These are phyloP conservation scores for Nicotiana noctiflora DNA, from an alignment of 257 asterid species.

Conservation along the genomic window DNA sequence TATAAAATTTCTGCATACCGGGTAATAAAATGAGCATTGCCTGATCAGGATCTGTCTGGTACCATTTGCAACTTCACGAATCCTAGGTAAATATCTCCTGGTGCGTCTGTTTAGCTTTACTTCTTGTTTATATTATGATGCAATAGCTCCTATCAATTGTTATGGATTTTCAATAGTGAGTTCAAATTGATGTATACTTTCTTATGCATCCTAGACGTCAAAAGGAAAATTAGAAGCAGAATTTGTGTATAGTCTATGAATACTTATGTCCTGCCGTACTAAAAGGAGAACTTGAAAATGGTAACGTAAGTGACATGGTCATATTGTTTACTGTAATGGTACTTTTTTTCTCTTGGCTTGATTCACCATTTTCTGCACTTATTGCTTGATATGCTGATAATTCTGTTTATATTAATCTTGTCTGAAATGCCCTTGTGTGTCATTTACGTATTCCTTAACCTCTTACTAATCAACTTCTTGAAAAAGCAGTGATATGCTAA, in stretches of 20 bases:
- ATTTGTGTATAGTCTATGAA: background rate
- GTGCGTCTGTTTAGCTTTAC: background rate
- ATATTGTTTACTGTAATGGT: background rate
- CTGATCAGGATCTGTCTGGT: background rate
- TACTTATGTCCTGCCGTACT: background rate
- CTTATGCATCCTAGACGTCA: background rate
- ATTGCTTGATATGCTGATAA: background rate
- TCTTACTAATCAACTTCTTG: slow-evolving; percentile 1
- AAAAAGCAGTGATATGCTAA: slow-evolving; percentile 63
- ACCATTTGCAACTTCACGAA: background rate
- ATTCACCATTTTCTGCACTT: background rate
- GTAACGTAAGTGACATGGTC: background rate
- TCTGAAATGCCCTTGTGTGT: background rate
- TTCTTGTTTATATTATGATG: background rate
- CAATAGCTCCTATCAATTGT: too few species aligned
- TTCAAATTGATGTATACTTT: background rate
- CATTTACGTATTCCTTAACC: background rate
- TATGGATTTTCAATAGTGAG: background rate
- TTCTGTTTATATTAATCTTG: background rate
- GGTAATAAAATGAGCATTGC: background rate
- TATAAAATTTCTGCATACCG: background rate
- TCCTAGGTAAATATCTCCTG: background rate
- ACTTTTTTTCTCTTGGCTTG: background rate
- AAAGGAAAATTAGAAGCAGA: background rate
- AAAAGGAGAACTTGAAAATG: background rate